A percentile compares a stretch with the other conserved stretches of the same genome.
Conservation (phyloP, 2,329 filamentous ascomycete species). For the Capronia coronata region DNA sequence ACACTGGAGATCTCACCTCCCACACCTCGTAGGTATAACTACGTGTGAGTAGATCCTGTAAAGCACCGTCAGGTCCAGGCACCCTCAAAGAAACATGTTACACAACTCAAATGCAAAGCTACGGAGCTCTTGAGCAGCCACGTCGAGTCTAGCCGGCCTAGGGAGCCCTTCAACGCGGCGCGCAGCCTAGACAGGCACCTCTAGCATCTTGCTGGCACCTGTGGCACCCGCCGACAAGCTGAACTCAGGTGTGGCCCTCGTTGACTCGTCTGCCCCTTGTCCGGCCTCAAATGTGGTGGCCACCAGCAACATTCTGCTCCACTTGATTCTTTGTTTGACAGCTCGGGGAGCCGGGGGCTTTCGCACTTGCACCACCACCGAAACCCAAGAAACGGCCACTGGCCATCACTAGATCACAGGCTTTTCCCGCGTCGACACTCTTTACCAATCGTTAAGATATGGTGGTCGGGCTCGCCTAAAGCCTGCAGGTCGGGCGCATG, state of each 20-base stretch:
- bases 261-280: background rate
- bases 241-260: background rate
- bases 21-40: too few species aligned
- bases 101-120: background rate
- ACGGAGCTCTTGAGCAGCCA: background rate
- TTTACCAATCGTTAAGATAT: background rate
- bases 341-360: background rate
- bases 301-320: background rate
- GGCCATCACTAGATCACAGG: background rate
- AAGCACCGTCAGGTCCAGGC: too few species aligned
- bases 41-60: too few species aligned
- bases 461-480: background rate
- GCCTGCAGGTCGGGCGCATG: background rate
- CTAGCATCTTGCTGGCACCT: background rate
- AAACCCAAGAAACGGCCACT: background rate
- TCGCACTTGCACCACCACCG: background rate
- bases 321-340: background rate
- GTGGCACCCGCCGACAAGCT: constrained; percentile 1
- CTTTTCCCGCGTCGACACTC: background rate
- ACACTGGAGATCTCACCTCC: too few species aligned
- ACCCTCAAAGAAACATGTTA: background rate
- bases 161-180: background rate
- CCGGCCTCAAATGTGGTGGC: constrained; percentile 6
- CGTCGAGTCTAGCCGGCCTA: constrained; percentile 16
- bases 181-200: constrained; percentile 1